Evolutionary conservation across 2,329 filamentous ascomycete species (phyloP), one percentile per base, ranked within the genome.

Genomic region (Botrytis fragariae): DNA sequence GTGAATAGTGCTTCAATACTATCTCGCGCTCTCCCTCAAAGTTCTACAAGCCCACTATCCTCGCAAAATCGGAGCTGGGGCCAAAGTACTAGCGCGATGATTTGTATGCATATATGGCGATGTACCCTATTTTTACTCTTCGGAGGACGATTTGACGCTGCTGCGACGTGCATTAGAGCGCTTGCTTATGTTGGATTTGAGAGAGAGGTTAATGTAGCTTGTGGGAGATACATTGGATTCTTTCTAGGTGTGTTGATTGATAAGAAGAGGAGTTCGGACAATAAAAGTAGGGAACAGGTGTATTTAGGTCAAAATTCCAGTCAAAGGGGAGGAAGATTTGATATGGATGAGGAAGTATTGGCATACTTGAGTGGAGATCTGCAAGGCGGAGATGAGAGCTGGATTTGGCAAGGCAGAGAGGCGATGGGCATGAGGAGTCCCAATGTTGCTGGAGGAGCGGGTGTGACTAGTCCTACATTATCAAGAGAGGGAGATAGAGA

Each of bases 31-130:
- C 86, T 91, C 82, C 76, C 75, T 73, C 77, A 77, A 77, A 74
- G 75, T 72, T 78, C 78, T 42, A 81, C 80, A 48, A 57, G 51
- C 81, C 82, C 67, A 18, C n/a, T 51, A 18, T 71, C 69, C 16
- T 44, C 48, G 22, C 79, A 81, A 32, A 51, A 35, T 37, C 25
- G 64, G 16, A 29, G 35, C 12, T 80, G 78, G 69, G 79, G 79
- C 9, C 74, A 75, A 20, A 79, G 73, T 76, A 78, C 93, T 4
- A 93, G 92, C 1, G 89, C 92, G 6, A 88, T 95, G 77, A 86
- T 97, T 14, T 92, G 93, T 73, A 90, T 89, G 22, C 96, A 98
- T 81, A 86, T 97, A 62, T 98, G 97, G 89, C 92, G 95, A 35
- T 97, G 92, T 79, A 87, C 92, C 2, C 86, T 98, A 0, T 90